Base-by-base conservation (phyloP, 306 rosid species). In the Malus sieversii region DNA sequence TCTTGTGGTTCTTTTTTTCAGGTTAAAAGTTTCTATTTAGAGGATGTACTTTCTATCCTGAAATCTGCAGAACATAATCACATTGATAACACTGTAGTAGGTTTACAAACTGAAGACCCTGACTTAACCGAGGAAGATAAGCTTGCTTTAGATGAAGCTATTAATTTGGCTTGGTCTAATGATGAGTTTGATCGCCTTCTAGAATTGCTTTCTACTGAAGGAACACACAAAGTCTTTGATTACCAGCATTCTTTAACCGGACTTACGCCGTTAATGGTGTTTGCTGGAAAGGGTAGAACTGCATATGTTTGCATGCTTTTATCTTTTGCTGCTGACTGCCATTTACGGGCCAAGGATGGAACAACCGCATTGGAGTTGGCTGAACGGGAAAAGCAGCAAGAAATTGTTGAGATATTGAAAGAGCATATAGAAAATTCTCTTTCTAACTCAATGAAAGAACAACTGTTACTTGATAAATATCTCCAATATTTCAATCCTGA, bases 251-350 rank as follows among this genome's bases (percentile, higher is more conserved):
- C 96, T 2, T 77, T 77, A 79, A 89, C 85, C 64, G 96, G 97
- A 72, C 62, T 92, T 72, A 83, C 97, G 18, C 89, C 99, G 0
- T 81, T 92, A 73, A 95, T 95, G 96, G 97, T 92, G 55, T 86
- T 92, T 89, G 88, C 97, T 72, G 97, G 93, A 76, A 95, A 86
- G 83, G 97, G 99, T 75, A 92, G 91, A 81, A 86, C 88, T 67
- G 87, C 84, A 55, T 91, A 92, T 72, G 83, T 95, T 82, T 89
- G 93, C 86, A 85, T 86, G 92, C 90, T 95, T 64, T 84, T 95
- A 82, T 87, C 99, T 57, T 48, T 87, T n/a, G 97, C 96, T 76
- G 96, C 92, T 48, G 90, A 86, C 76, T 85, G 85, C 87, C 81
- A 77, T 66, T 84, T 95, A 78, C 87, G 22, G 82, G 87, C 87